Percentiles rank a stretch among this genome's conserved stretches.
phyloP scores from a whole-genome alignment of 495 filamentous ascomycete genomes.

The Chaetomidium leptoderma region DNA sequence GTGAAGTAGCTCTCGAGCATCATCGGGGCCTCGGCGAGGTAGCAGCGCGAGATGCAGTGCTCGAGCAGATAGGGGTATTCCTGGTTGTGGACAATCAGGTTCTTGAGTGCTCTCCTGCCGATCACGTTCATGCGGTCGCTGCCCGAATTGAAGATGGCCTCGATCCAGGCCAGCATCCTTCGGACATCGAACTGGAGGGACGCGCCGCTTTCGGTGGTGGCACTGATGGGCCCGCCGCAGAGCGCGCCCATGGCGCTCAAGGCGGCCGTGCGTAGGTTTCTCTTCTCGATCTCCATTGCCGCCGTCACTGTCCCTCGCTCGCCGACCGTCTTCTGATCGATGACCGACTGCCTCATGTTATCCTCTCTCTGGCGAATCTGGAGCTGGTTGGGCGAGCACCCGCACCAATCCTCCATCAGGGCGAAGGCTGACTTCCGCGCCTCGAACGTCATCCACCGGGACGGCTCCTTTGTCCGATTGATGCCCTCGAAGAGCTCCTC shows the following conservation, averaged over 20 bases:
- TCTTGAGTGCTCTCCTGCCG: conserved; percentile 82
- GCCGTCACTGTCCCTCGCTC: conserved; percentile 74
- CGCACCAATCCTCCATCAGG: conserved; percentile 98
- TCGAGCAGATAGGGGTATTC: conserved; percentile 79
- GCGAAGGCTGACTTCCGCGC: conserved; percentile 89
- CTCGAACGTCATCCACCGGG: conserved; percentile 93
- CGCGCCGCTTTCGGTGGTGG: conserved; percentile 77
- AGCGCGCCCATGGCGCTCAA: conserved; percentile 93
- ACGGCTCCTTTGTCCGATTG: conserved; percentile 78
- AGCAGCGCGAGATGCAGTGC: conserved; percentile 84
- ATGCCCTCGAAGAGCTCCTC: conserved; percentile 90
- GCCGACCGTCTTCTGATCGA: conserved; percentile 57
- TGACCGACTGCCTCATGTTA: conserved; percentile 75
- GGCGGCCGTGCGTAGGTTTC: conserved; percentile 82
- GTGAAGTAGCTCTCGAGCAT: conserved; percentile 93
- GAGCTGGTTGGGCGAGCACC: conserved; percentile 85
- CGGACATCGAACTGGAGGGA: conserved; percentile 85
- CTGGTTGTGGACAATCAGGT: conserved; percentile 84
- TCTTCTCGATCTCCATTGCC: conserved; percentile 93
- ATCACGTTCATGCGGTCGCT: conserved; percentile 92
- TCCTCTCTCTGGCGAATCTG: conserved; percentile 82
- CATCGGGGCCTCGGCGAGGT: conserved; percentile 69
- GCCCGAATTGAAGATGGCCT: conserved; percentile 82
- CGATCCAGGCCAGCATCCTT: conserved; percentile 90
- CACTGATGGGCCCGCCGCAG: conserved; percentile 85